Evolutionary conservation across 1,284 basidiomycete species (phyloP).

Genomic region (Ustilago shanxiensis): DNA sequence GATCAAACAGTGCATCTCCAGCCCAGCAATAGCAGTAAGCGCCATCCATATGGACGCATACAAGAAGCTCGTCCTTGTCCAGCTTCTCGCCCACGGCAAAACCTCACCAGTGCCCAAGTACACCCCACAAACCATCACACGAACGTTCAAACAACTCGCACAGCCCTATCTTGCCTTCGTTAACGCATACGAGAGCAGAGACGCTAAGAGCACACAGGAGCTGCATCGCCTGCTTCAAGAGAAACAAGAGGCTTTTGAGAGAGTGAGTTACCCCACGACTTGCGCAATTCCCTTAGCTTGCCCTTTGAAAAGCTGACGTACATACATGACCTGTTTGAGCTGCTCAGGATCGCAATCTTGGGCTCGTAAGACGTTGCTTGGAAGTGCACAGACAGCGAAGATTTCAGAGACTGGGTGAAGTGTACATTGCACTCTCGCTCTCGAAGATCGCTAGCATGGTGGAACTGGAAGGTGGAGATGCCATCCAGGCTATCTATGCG

Average conservation of each 20-base stretch:
- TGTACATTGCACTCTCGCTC: slow-evolving; percentile 81
- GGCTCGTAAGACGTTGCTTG: slow-evolving; percentile 78
- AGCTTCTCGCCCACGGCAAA: slow-evolving; percentile 80
- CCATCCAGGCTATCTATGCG: slow-evolving; percentile 74
- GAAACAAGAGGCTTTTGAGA: slow-evolving; percentile 29
- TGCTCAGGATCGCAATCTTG: slow-evolving; percentile 77
- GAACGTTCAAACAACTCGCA: slow-evolving; percentile 26
- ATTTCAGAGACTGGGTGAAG: slow-evolving; percentile 80
- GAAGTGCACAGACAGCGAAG: slow-evolving; percentile 79
- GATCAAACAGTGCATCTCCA: slow-evolving; percentile 74
- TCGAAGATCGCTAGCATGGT: slow-evolving; percentile 78
- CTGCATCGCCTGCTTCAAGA: slow-evolving; percentile 31
- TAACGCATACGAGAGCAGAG: slow-evolving; percentile 29
- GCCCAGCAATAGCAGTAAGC: slow-evolving; percentile 77
- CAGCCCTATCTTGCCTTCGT: slow-evolving; percentile 35
- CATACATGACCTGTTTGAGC: neutral
- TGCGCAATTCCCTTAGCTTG: neutral
- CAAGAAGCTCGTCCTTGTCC: slow-evolving; percentile 83
- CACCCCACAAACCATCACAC: slow-evolving; percentile 24
- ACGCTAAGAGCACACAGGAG: neutral
- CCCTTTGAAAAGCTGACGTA: slow-evolving; percentile 56
- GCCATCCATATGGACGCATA: slow-evolving; percentile 85
- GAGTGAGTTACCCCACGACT: neutral
- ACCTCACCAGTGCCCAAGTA: slow-evolving; percentile 35
- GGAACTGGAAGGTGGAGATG: slow-evolving; percentile 73